Evolutionary conservation across 306 rosid species (phyloP).

Genomic region (Rubus parviflorus): DNA sequence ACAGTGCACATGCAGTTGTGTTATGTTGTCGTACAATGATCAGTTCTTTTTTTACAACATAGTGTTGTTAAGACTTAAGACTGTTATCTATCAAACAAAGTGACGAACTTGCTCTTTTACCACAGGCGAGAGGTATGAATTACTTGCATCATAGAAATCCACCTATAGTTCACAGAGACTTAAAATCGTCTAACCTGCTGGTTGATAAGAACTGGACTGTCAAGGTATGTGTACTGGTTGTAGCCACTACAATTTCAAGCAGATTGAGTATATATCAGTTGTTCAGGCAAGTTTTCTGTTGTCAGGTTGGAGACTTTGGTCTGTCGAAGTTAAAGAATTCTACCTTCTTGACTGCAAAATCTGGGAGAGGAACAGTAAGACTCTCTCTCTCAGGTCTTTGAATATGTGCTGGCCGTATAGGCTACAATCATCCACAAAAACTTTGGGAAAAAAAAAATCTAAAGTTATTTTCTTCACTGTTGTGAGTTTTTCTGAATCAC

Average conservation of each 20-base stretch:
- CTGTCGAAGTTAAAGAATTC: conserved; percentile 63
- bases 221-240: conserved; percentile 45
- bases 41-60: not conserved
- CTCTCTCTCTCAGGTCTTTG: not conserved
- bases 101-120: conserved; percentile 1
- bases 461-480: not conserved
- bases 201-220: conserved; percentile 82
- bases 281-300: conserved; percentile 21
- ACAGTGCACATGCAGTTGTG: not conserved
- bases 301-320: conserved; percentile 83
- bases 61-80: not conserved
- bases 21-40: not conserved
- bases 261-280: conserved; percentile 15
- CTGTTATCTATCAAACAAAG: conserved; percentile 9
- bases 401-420: not conserved
- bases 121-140: conserved; percentile 82
- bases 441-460: not conserved
- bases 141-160: conserved; percentile 81
- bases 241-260: conserved; percentile 6
- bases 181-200: conserved; percentile 75
- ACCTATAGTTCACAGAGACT: conserved; percentile 79
- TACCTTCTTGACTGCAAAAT: conserved; percentile 60
- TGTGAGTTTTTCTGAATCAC: not conserved
- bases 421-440: not conserved
- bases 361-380: conserved; percentile 78